phyloP scores from a whole-genome alignment of 148 eudicot species.

The Chenopodium quinoa region DNA sequence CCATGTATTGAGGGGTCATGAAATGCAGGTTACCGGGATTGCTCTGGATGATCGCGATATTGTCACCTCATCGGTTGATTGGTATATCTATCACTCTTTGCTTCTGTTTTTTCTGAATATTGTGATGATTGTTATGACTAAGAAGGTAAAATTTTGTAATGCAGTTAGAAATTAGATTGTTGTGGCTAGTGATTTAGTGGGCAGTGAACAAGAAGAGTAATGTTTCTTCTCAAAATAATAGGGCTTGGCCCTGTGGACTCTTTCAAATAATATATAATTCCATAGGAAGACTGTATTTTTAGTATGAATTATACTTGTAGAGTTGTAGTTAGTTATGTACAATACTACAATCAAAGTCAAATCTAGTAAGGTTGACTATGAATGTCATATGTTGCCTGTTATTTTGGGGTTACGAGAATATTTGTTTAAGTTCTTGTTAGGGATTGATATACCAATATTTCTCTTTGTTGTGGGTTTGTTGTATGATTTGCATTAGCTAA shows the following conservation, averaged over 20 bases:
- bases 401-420: not conserved
- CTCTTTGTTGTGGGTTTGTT: not conserved
- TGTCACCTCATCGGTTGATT: conserved; percentile 70
- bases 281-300: no score
- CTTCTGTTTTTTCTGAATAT: not conserved
- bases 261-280: not conserved
- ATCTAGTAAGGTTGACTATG: not conserved
- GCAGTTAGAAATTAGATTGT: not conserved
- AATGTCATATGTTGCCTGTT: not conserved
- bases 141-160: not conserved
- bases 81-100: conserved; percentile 38
- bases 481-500: no score
- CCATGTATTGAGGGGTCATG: conserved; percentile 65
- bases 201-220: not conserved
- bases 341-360: not conserved
- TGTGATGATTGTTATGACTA: not conserved
- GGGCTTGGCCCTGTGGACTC: no score
- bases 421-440: not conserved
- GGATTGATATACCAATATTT: not conserved
- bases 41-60: conserved; percentile 73
- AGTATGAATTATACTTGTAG: no score
- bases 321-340: no score
- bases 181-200: not conserved
- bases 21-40: conserved; percentile 82
- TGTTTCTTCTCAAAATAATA: not conserved